Evolutionary conservation across 2,329 filamentous ascomycete species (phyloP).

Genomic region (Diaporthe destruens): DNA sequence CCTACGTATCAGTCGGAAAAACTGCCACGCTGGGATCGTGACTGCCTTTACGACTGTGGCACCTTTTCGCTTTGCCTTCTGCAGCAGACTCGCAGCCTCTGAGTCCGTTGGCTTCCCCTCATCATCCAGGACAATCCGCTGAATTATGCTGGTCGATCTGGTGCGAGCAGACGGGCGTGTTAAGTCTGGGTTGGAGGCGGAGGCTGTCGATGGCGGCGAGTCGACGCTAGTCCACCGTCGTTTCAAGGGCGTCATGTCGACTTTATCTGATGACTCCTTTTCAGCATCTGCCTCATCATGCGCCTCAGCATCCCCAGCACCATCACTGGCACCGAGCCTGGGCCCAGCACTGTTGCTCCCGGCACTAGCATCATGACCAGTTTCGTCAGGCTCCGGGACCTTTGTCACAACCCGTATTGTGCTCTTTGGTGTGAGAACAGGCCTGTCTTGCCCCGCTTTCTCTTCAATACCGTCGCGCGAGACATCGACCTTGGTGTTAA

Average conservation of each 20-base stretch:
- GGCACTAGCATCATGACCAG: constrained; percentile 26
- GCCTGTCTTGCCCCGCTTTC: constrained; percentile 54
- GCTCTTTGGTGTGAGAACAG: constrained; percentile 47
- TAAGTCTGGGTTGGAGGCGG: constrained; percentile 45
- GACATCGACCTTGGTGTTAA: constrained; percentile 94
- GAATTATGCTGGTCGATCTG: constrained; percentile 71
- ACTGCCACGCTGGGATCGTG: constrained; percentile 96
- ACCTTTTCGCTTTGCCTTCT: constrained; percentile 59
- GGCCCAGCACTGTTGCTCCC: constrained; percentile 39
- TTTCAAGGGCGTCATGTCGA: constrained; percentile 48
- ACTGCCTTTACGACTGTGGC: constrained; percentile 80
- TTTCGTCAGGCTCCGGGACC: neutral
- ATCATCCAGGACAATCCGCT: constrained; percentile 68
- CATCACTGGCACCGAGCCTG: constrained; percentile 41
- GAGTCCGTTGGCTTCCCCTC: constrained; percentile 59
- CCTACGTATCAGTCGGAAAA: constrained; percentile 92
- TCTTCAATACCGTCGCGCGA: constrained; percentile 76
- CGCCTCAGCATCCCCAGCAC: neutral
- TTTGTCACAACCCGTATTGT: constrained; percentile 53
- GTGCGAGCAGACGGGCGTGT: constrained; percentile 56
- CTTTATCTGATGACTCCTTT: constrained; percentile 41
- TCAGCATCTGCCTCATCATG: constrained; percentile 35
- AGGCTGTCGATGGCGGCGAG: constrained; percentile 41
- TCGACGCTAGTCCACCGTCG: constrained; percentile 52
- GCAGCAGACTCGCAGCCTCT: constrained; percentile 57